Conservation (phyloP, 1,284 basidiomycete species). For the Porogramme epimiltina region DNA sequence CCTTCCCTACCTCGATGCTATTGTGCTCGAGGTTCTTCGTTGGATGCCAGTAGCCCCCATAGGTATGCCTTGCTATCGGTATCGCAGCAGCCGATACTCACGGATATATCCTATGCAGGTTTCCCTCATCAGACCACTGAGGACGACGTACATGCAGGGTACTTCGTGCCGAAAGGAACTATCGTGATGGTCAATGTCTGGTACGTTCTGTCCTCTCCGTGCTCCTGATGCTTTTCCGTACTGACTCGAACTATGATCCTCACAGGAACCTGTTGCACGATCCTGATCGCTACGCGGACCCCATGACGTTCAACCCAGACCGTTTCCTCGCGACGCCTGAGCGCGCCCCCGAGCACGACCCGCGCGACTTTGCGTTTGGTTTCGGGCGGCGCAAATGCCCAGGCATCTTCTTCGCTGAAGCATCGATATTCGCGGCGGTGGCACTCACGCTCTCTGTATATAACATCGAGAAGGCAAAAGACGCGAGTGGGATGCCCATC, state of each 20-base stretch:
- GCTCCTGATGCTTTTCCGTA: no score
- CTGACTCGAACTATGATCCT: no score
- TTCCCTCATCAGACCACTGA: constrained; percentile 29
- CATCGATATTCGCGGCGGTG: constrained; percentile 33
- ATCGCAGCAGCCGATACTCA: neutral
- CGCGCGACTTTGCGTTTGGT: constrained; percentile 27
- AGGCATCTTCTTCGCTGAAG: constrained; percentile 31
- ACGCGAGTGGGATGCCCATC: constrained; percentile 18
- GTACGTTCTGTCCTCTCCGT: constrained; percentile 2
- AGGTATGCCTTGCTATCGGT: constrained; percentile 10
- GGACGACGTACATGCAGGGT: constrained; percentile 32
- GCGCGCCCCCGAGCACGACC: constrained; percentile 21
- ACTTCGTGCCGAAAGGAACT: constrained; percentile 31
- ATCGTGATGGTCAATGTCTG: constrained; percentile 29
- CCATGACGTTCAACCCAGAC: constrained; percentile 32
- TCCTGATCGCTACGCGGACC: constrained; percentile 28
- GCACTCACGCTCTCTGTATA: constrained; percentile 32
- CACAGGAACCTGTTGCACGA: constrained; percentile 36
- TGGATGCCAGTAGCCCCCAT: constrained; percentile 31
- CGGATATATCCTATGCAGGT: constrained; percentile 13
- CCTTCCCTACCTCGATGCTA: constrained; percentile 33
- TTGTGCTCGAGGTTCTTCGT: constrained; percentile 30
- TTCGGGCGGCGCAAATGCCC: constrained; percentile 27
- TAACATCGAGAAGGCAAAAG: constrained; percentile 28
- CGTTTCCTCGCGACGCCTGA: constrained; percentile 25